Conservation (phyloP, 352 stramenopile genomes). For the Phytopythium delawarense region DNA sequence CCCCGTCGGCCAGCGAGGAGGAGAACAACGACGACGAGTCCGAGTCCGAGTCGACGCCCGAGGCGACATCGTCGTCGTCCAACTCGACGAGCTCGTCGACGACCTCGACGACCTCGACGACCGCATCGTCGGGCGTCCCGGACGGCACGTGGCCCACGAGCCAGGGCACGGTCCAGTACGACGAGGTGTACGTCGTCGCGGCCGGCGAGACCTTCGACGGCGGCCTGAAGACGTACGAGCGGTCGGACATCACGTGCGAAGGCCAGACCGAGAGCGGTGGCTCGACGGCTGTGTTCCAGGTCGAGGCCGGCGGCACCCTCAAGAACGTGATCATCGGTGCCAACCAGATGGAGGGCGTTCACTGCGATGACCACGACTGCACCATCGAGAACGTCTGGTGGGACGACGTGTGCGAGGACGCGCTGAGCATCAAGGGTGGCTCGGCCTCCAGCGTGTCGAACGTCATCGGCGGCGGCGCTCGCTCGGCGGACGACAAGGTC, state of each 20-base stretch:
- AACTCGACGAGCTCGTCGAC: constrained; percentile 8
- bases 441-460: constrained; percentile 29
- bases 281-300: constrained; percentile 23
- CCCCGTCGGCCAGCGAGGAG: background rate
- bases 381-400: constrained; percentile 30
- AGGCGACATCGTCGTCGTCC: background rate
- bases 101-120: background rate
- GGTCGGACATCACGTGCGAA: constrained; percentile 31
- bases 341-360: constrained; percentile 23
- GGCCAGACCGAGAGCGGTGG: constrained; percentile 19
- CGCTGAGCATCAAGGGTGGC: constrained; percentile 33
- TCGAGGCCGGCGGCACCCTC: constrained; percentile 24
- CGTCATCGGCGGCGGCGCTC: constrained; percentile 22
- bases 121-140: constrained; percentile 11
- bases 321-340: constrained; percentile 36
- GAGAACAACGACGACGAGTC: constrained; percentile 6
- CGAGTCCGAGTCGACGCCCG: background rate
- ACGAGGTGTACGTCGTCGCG: constrained; percentile 25
- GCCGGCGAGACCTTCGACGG: constrained; percentile 45
- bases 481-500: constrained; percentile 35
- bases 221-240: constrained; percentile 49
- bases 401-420: constrained; percentile 32
- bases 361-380: constrained; percentile 22
- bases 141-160: constrained; percentile 25
- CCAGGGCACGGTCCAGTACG: constrained; percentile 20